Percentiles rank a stretch among this genome's conserved stretches.
Evolutionary conservation across 1,139 yeast species (phyloP).

Genomic region (Diutina mesorugosa): DNA sequence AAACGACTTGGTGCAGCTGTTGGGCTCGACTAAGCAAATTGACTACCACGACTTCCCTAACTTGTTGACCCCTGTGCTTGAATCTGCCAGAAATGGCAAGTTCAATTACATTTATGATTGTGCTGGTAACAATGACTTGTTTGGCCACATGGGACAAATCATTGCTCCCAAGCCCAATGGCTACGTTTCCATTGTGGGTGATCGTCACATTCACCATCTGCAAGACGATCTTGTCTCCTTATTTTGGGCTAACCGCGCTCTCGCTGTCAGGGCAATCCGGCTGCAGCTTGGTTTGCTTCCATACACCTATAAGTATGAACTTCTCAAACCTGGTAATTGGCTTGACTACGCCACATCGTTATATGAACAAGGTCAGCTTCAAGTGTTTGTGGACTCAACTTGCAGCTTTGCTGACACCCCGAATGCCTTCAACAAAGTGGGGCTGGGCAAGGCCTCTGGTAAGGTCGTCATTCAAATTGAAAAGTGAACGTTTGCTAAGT

Average conservation of each 20-base stretch:
- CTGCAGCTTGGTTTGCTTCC: conserved; percentile 8
- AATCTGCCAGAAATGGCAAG: conserved; percentile 7
- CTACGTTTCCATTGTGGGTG: conserved; percentile 34
- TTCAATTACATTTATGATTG: conserved; percentile 27
- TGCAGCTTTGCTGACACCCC: conserved; percentile 34
- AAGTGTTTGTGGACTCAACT: conserved; percentile 40
- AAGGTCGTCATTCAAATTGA: conserved; percentile 32
- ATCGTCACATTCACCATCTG: conserved; percentile 19
- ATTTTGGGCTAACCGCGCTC: conserved; percentile 4
- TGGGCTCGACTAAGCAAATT: conserved; percentile 41
- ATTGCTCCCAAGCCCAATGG: conserved; percentile 25
- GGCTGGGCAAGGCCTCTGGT: conserved; percentile 41
- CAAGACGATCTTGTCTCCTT: not conserved
- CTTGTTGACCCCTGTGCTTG: conserved; percentile 6
- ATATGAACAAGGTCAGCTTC: conserved; percentile 26
- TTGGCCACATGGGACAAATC: conserved; percentile 13
- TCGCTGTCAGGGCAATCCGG: conserved; percentile 5
- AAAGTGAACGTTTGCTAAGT: too few relatives aligned
- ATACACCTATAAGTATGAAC: conserved; percentile 8
- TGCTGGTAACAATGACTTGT: conserved; percentile 16
- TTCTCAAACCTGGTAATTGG: conserved; percentile 9
- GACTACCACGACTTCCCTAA: conserved; percentile 30
- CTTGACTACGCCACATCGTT: conserved; percentile 18
- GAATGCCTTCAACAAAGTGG: conserved; percentile 35
- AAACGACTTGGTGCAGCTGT: conserved; percentile 21